phyloP scores from a whole-genome alignment of 148 eudicot genomes.

The Amaranthus palmeri region DNA sequence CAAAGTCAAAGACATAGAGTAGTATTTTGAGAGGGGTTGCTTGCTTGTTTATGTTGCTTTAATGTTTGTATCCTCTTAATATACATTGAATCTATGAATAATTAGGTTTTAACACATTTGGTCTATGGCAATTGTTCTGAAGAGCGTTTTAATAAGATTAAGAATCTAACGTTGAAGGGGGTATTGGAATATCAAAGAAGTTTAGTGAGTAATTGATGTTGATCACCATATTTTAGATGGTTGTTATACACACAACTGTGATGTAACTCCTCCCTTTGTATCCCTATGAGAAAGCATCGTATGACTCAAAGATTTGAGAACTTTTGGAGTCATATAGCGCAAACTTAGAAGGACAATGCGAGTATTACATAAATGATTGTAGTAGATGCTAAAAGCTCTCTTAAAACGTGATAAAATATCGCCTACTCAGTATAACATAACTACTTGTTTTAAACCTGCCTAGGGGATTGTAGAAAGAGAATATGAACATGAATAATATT shows the following conservation, averaged over 20 bases:
- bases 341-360: not conserved
- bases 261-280: too few species aligned
- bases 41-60: not conserved
- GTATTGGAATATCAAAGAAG: not conserved
- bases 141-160: not conserved
- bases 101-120: not conserved
- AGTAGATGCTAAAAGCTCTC: not conserved
- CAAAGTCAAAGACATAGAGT: too few species aligned
- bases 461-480: not conserved
- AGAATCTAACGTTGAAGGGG: constrained; percentile 10
- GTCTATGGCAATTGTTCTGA: not conserved
- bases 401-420: not conserved
- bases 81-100: not conserved
- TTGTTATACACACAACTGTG: not conserved
- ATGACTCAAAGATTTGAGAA: too few species aligned
- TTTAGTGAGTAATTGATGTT: not conserved
- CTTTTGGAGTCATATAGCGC: too few species aligned
- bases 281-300: too few species aligned
- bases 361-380: not conserved
- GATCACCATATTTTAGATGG: not conserved
- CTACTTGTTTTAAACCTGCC: not conserved
- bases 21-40: constrained; percentile 1
- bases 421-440: not conserved
- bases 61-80: not conserved
- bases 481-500: not conserved